These are phyloP conservation scores for Suillus americanus DNA, from an alignment of 768 basidiomycete genomes.

Conservation along the genomic window DNA sequence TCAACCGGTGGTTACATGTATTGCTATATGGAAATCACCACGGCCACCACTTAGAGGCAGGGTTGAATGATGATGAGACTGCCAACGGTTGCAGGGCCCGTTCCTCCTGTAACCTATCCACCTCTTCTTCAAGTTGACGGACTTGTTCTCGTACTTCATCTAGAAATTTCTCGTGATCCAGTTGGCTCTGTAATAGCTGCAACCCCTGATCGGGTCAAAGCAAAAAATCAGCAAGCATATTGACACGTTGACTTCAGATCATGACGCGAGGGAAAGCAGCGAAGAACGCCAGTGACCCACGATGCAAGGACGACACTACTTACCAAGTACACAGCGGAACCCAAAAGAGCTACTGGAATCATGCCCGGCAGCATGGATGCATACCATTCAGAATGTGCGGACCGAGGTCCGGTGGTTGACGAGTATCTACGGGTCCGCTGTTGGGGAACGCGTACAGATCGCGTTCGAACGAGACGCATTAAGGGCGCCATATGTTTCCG, in stretches of 20 bases:
- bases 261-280: slow-evolving; percentile 5
- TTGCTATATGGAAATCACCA: slow-evolving; percentile 3
- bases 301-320: slow-evolving; percentile 17
- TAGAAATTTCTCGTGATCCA: slow-evolving; percentile 73
- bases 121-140: slow-evolving; percentile 56
- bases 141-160: slow-evolving; percentile 58
- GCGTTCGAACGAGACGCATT: not conserved
- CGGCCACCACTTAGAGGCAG: slow-evolving; percentile 23
- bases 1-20: not conserved
- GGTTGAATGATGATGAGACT: slow-evolving; percentile 4
- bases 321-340: slow-evolving; percentile 79
- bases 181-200: slow-evolving; percentile 57
- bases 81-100: slow-evolving; percentile 6
- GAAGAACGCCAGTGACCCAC: slow-evolving; percentile 4
- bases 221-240: slow-evolving; percentile 15
- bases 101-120: slow-evolving; percentile 37
- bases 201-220: slow-evolving; percentile 47
- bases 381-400: slow-evolving; percentile 67
- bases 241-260: slow-evolving; percentile 3
- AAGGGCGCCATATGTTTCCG: slow-evolving; percentile 2
- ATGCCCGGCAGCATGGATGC: slow-evolving; percentile 69
- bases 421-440: not conserved
- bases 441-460: not conserved
- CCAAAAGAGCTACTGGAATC: slow-evolving; percentile 75
- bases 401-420: slow-evolving; percentile 25